Conservation (phyloP, 106 monocot species). For the Triglochin maritima region DNA sequence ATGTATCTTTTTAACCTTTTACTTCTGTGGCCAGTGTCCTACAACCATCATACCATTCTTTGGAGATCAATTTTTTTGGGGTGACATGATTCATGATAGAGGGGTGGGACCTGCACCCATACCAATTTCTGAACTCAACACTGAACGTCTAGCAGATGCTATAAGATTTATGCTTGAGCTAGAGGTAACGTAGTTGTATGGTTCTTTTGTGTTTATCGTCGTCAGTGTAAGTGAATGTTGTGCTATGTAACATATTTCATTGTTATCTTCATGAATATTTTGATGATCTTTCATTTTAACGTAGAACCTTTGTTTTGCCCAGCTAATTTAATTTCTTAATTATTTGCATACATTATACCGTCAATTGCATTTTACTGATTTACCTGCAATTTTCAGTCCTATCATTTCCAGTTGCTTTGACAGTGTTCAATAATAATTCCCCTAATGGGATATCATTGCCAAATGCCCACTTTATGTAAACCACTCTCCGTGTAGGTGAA, state of each 20-base stretch:
- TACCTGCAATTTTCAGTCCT: no score
- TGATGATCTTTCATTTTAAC: no score
- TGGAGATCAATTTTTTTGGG: slow-evolving; percentile 97
- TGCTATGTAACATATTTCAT: no score
- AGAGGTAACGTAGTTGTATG: slow-evolving; percentile 39
- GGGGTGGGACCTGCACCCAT: slow-evolving; percentile 90
- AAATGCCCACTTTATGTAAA: no score
- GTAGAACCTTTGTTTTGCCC: no score
- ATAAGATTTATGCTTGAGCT: slow-evolving; percentile 87
- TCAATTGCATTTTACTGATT: no score
- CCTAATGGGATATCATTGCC: no score
- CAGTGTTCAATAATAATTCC: no score
- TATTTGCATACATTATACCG: no score
- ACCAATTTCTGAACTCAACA: slow-evolving; percentile 68
- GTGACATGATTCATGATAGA: slow-evolving; percentile 57
- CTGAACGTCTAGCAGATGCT: slow-evolving; percentile 56
- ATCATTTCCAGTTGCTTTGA: no score
- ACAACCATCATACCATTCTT: slow-evolving; percentile 92
- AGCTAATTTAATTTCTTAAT: no score
- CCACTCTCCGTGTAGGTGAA: slow-evolving; percentile 12
- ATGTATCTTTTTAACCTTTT: neutral
- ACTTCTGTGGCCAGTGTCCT: slow-evolving; percentile 55
- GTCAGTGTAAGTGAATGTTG: neutral
- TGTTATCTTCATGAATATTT: no score
- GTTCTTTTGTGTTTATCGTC: neutral